A percentile compares a stretch with the other conserved stretches of the same genome.
Evolutionary conservation across 2,329 filamentous ascomycete genomes (phyloP).

Genomic region (Verticillium alfalfae): DNA sequence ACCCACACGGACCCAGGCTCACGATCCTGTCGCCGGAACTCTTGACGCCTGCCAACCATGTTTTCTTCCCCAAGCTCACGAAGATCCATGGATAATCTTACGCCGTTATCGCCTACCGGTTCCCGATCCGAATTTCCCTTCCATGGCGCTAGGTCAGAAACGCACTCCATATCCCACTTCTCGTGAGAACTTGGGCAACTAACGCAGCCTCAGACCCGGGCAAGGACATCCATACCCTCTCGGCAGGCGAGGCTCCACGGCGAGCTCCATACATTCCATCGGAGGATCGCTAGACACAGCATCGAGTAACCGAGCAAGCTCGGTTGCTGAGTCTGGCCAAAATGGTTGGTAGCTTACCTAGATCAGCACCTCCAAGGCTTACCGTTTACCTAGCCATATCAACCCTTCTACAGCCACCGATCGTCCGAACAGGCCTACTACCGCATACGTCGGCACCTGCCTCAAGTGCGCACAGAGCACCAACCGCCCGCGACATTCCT

Average conservation of each 20-base stretch:
- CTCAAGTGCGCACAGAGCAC: conserved; percentile 72
- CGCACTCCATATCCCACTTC: not conserved
- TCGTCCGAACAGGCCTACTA: conserved; percentile 79
- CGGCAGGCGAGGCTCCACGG: conserved; percentile 70
- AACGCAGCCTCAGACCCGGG: not conserved
- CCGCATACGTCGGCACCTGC: conserved; percentile 68
- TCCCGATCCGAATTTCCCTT: conserved; percentile 52
- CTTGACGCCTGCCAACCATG: conserved; percentile 38
- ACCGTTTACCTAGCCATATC: conserved; percentile 64
- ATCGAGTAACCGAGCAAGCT: conserved; percentile 47
- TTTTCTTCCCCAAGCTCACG: conserved; percentile 52
- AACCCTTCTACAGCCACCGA: conserved; percentile 84
- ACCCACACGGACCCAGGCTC: not conserved
- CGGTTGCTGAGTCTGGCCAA: conserved; percentile 67
- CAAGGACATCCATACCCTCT: conserved; percentile 32
- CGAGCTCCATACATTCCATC: conserved; percentile 83
- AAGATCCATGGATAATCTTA: conserved; percentile 62
- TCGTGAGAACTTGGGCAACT: not conserved
- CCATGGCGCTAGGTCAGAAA: conserved; percentile 40
- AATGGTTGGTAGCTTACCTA: conserved; percentile 55
- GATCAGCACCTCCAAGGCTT: not conserved
- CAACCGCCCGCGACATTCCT: conserved; percentile 84
- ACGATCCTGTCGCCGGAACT: not conserved
- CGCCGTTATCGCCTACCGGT: conserved; percentile 45
- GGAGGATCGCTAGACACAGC: conserved; percentile 75